Evolutionary conservation across 306 rosid genomes (phyloP).

Genomic region (Potentilla sterilis): DNA sequence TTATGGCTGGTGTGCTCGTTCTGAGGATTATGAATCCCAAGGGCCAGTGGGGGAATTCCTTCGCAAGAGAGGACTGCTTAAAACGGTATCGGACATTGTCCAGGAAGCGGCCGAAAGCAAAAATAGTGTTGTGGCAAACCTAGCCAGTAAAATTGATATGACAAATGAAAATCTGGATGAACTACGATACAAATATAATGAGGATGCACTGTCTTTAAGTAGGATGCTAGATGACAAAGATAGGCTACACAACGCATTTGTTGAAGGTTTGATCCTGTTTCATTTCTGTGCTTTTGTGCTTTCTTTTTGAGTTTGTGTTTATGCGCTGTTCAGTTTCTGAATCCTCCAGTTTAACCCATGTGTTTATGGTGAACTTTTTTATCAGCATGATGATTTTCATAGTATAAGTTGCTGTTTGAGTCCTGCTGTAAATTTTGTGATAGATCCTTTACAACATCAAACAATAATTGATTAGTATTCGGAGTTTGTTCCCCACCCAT

Average conservation of each 20-base stretch:
- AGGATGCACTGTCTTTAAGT: slow-evolving; percentile 70
- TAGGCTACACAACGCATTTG: slow-evolving; percentile 62
- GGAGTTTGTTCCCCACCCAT: background rate
- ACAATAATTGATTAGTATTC: background rate
- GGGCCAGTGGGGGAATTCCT: slow-evolving; percentile 82
- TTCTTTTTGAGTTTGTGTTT: background rate
- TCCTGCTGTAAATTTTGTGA: background rate
- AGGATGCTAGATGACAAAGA: slow-evolving; percentile 89
- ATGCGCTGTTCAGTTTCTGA: background rate
- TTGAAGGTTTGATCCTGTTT: slow-evolving; percentile 55
- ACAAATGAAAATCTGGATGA: slow-evolving; percentile 66
- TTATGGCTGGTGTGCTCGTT: slow-evolving; percentile 92
- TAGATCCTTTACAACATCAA: background rate
- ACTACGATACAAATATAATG: slow-evolving; percentile 64
- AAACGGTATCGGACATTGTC: slow-evolving; percentile 74
- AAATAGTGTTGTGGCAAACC: slow-evolving; percentile 56
- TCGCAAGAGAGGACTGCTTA: slow-evolving; percentile 66
- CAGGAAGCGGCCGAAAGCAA: slow-evolving; percentile 67
- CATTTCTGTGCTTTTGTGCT: background rate
- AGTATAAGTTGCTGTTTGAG: background rate
- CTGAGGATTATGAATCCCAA: slow-evolving; percentile 57
- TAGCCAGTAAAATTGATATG: slow-evolving; percentile 62
- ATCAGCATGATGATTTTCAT: background rate
- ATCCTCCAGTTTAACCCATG: background rate
- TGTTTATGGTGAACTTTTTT: background rate